Evolutionary conservation across 371 early-diverging fungal genomes (phyloP).

Genomic region (Mortierella sp.): DNA sequence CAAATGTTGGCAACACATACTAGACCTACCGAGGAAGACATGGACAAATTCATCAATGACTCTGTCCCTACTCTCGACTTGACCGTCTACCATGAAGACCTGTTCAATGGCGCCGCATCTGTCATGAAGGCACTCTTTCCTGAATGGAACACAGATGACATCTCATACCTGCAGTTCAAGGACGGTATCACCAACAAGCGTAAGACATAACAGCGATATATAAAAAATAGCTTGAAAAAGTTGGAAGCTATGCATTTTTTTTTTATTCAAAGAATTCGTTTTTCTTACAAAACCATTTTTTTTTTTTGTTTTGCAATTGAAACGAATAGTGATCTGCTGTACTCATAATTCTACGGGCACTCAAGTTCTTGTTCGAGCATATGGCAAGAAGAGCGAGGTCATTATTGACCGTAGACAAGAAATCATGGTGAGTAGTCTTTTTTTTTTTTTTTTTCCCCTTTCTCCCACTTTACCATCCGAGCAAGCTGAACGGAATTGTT

Average conservation of each 20-base stretch:
- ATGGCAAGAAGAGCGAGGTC: constrained; percentile 87
- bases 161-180: constrained; percentile 81
- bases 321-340: constrained; percentile 77
- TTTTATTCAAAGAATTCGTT: neutral
- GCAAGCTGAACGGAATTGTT: neutral
- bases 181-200: constrained; percentile 95
- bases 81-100: constrained; percentile 63
- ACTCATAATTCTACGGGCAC: constrained; percentile 71
- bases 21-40: constrained; percentile 28
- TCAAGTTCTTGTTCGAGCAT: constrained; percentile 88
- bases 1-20: constrained; percentile 41
- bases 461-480: neutral
- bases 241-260: neutral
- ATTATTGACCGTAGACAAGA: constrained; percentile 94
- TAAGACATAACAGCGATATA: constrained; percentile 53
- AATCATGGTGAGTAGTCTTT: constrained; percentile 75
- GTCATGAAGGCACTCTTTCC: constrained; percentile 78
- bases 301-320: constrained; percentile 3
- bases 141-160: constrained; percentile 74
- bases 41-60: constrained; percentile 43
- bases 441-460: neutral
- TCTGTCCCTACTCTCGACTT: constrained; percentile 59
- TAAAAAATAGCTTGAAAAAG: neutral
- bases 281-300: constrained; percentile 11
- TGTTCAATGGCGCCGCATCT: constrained; percentile 75